phyloP scores from a whole-genome alignment of 169 alveolate genomes.

The Plasmodium adleri region DNA sequence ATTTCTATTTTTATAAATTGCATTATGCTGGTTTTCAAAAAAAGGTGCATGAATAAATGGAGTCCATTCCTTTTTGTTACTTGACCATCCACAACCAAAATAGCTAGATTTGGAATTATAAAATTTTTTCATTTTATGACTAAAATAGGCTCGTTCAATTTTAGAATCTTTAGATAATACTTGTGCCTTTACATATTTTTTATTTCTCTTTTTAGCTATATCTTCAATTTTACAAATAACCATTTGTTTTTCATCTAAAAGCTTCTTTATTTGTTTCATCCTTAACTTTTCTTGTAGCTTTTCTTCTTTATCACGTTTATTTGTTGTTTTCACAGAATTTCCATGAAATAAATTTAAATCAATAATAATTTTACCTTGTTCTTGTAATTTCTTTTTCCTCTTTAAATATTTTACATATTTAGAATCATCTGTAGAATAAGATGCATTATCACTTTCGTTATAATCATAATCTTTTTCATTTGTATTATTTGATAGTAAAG shows the following conservation, averaged over 20 bases:
- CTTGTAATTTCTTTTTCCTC: constrained; percentile 43
- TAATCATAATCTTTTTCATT: constrained; percentile 33
- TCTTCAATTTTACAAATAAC: constrained; percentile 61
- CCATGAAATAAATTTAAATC: constrained; percentile 25
- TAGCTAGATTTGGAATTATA: constrained; percentile 67
- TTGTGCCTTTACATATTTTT: constrained; percentile 65
- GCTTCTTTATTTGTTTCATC: constrained; percentile 23
- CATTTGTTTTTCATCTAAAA: constrained; percentile 69
- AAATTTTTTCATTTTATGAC: constrained; percentile 74
- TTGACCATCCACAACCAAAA: constrained; percentile 78
- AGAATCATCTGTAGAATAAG: constrained; percentile 72
- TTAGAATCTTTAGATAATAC: constrained; percentile 69
- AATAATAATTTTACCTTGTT: constrained; percentile 70
- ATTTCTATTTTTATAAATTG: constrained; percentile 77
- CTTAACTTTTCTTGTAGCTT: constrained; percentile 33
- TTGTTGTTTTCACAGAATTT: constrained; percentile 3
- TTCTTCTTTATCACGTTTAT: constrained; percentile 32
- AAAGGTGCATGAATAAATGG: constrained; percentile 78
- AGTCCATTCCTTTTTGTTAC: constrained; percentile 73
- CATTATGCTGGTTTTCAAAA: constrained; percentile 60
- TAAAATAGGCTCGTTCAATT: constrained; percentile 70
- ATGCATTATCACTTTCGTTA: constrained; percentile 44
- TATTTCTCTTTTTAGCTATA: constrained; percentile 72
- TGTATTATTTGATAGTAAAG: neutral
- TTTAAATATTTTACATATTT: constrained; percentile 47